A percentile compares a stretch with the other conserved stretches of the same genome.
phyloP scores from a whole-genome alignment of 1,284 basidiomycete species.

The Cutaneotrichosporon arboriforme region DNA sequence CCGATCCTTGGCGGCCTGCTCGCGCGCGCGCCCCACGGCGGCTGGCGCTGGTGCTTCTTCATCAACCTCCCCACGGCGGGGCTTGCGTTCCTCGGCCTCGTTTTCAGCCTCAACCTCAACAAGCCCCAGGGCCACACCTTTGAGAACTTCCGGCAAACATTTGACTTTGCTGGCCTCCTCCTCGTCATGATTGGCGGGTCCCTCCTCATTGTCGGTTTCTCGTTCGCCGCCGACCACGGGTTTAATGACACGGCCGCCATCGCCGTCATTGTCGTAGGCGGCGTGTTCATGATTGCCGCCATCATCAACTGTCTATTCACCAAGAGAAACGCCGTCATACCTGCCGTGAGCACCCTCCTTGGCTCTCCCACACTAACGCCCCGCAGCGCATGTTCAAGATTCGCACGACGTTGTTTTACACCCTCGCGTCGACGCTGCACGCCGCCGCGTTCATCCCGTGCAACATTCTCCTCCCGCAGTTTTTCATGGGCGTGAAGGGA shows the following conservation, averaged over 20 bases:
- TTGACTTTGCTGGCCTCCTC: constrained; percentile 45
- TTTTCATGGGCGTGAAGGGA: constrained; percentile 40
- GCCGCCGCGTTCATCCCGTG: constrained; percentile 32
- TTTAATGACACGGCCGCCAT: constrained; percentile 58
- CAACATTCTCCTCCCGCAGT: constrained; percentile 37
- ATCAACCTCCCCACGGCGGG: constrained; percentile 45
- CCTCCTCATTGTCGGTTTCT: constrained; percentile 72
- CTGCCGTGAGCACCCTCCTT: constrained; percentile 23
- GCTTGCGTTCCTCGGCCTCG: constrained; percentile 63
- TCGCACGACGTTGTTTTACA: constrained; percentile 41
- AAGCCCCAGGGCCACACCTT: constrained; percentile 20
- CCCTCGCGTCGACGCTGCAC: constrained; percentile 31
- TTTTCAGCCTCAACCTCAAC: constrained; percentile 78
- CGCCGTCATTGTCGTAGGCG: constrained; percentile 65
- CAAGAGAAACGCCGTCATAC: constrained; percentile 68
- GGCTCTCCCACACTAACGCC: neutral
- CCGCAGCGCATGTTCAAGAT: constrained; percentile 32
- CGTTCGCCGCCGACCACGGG: constrained; percentile 43
- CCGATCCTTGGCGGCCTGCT: constrained; percentile 46
- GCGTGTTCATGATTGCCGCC: constrained; percentile 55
- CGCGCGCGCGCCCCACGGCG: constrained; percentile 21
- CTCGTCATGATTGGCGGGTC: constrained; percentile 68
- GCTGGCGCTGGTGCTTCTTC: constrained; percentile 28
- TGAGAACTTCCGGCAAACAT: constrained; percentile 29
- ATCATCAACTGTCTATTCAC: constrained; percentile 65